Conservation (phyloP, 1,139 yeast genomes). For the Sugiyamaella paludigena region DNA sequence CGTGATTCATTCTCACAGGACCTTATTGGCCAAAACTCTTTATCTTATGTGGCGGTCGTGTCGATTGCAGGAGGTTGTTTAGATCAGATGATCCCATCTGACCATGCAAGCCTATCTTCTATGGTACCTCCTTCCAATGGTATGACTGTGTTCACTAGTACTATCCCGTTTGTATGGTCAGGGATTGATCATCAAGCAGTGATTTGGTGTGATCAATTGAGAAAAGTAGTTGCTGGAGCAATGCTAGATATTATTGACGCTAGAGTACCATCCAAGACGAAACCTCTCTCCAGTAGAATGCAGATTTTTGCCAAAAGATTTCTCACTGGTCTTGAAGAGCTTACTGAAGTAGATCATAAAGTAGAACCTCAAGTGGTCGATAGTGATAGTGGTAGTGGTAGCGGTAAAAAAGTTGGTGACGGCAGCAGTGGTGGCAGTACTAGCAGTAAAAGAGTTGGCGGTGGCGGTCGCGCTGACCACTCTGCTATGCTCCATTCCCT, state of each 20-base stretch:
- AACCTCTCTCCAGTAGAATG: conserved; percentile 56
- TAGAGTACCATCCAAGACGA: conserved; percentile 52
- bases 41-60: conserved; percentile 34
- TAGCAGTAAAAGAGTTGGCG: too few relatives aligned
- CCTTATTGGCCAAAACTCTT: conserved; percentile 33
- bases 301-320: conserved; percentile 48
- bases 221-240: conserved; percentile 54
- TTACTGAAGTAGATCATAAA: background rate
- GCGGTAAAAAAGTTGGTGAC: too few relatives aligned
- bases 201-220: conserved; percentile 83
- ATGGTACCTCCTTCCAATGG: conserved; percentile 68
- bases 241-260: conserved; percentile 56
- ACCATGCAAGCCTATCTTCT: conserved; percentile 66
- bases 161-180: conserved; percentile 85
- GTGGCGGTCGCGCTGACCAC: too few relatives aligned
- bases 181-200: conserved; percentile 85
- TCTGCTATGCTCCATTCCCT: too few relatives aligned
- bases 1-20: conserved; percentile 31
- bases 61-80: conserved; percentile 78
- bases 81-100: conserved; percentile 75
- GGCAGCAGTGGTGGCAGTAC: too few relatives aligned
- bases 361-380: too few relatives aligned
- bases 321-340: conserved; percentile 38
- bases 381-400: too few relatives aligned
- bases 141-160: conserved; percentile 71